A percentile compares a stretch with the other conserved stretches of the same genome.
phyloP scores from a whole-genome alignment of 2,329 filamentous ascomycete genomes.

The Xylaria sp. region DNA sequence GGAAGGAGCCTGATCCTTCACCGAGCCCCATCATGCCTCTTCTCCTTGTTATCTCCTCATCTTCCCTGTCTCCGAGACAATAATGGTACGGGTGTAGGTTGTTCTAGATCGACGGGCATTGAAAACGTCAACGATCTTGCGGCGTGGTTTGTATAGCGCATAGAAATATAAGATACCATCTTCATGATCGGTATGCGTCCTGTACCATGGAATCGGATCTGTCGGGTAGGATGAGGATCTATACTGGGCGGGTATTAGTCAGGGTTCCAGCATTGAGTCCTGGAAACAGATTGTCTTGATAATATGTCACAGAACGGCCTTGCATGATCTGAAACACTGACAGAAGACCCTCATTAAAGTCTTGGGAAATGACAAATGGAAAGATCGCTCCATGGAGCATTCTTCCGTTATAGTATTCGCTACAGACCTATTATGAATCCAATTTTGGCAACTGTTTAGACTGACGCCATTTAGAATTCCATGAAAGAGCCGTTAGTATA shows the following conservation, averaged over 20 bases:
- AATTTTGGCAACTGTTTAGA: not conserved
- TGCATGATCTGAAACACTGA: conserved; percentile 26
- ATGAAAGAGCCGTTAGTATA: conserved; percentile 25
- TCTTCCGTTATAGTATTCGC: not conserved
- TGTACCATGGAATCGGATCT: conserved; percentile 14
- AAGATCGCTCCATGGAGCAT: not conserved
- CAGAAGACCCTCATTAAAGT: conserved; percentile 3
- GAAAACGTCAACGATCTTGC: not conserved
- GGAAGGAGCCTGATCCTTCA: conserved; percentile 30
- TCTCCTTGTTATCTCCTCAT: not conserved
- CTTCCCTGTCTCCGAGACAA: not conserved
- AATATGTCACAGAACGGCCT: conserved; percentile 9
- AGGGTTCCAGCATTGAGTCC: conserved; percentile 13
- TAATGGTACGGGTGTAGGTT: not conserved
- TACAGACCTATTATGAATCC: not conserved
- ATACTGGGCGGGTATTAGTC: conserved; percentile 19
- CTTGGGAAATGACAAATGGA: conserved; percentile 17
- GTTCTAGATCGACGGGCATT: not conserved
- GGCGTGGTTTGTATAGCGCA: conserved; percentile 21
- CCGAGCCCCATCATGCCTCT: conserved; percentile 1
- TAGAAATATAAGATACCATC: conserved; percentile 4
- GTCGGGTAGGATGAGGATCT: conserved; percentile 28
- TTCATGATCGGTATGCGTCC: conserved; percentile 18
- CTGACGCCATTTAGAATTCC: not conserved
- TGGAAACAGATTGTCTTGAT: conserved; percentile 2